Percentiles rank a stretch among this genome's conserved stretches.
Conservation (phyloP, 768 basidiomycete species). For the Suillus tomentosus region DNA sequence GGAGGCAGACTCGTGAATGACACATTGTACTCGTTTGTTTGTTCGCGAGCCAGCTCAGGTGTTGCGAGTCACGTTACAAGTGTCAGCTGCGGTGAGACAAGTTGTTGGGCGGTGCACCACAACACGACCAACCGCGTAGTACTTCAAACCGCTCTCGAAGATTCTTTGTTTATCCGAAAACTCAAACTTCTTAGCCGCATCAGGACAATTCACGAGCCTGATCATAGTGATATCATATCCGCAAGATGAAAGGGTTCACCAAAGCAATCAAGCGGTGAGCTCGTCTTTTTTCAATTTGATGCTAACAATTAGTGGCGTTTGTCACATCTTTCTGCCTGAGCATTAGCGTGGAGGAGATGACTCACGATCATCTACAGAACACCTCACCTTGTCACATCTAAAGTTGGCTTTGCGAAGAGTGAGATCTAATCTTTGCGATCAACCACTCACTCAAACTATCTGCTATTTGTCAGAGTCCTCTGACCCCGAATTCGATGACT, state of each 20-base stretch:
- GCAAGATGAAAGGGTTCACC: constrained; percentile 78
- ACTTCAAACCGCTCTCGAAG: not conserved
- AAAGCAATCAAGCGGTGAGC: constrained; percentile 76
- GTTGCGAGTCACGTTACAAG: not conserved
- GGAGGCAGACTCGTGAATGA: not conserved
- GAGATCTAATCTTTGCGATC: not conserved
- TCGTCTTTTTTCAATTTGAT: not conserved
- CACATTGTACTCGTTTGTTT: not conserved
- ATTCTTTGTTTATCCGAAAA: not conserved
- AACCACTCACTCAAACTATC: constrained; percentile 8
- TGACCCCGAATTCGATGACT: constrained; percentile 92
- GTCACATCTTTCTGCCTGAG: constrained; percentile 2
- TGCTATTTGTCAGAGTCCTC: constrained; percentile 57
- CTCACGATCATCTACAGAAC: constrained; percentile 52
- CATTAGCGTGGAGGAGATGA: not conserved
- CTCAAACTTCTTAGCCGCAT: not conserved
- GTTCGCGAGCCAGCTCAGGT: not conserved
- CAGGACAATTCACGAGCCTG: not conserved
- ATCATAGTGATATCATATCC: not conserved
- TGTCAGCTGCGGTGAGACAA: not conserved
- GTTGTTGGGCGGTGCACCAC: not conserved
- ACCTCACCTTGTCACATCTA: constrained; percentile 85
- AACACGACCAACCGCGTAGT: not conserved
- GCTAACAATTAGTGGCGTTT: not conserved
- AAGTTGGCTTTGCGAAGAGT: constrained; percentile 95